Evolutionary conservation across 495 filamentous ascomycete species (phyloP).

Genomic region (Cairneyella variabilis): DNA sequence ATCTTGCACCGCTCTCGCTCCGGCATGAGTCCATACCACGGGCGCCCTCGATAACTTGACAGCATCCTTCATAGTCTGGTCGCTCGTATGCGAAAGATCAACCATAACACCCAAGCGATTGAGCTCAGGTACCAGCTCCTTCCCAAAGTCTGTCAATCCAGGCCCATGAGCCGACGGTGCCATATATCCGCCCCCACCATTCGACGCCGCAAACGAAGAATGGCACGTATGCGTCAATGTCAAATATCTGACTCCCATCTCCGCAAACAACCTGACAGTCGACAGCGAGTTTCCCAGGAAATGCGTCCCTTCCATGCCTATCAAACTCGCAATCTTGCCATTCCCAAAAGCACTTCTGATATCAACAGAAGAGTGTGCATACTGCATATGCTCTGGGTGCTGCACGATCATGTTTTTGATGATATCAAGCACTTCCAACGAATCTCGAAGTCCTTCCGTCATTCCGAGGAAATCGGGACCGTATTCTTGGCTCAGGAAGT

Average conservation of each 20-base stretch:
- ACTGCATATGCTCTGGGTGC: too few relatives aligned
- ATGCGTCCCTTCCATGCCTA: slow-evolving; percentile 9
- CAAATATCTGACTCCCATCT: slow-evolving; percentile 9
- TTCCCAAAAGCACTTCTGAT: slow-evolving; percentile 3
- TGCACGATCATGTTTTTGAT: too few relatives aligned
- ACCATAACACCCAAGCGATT: slow-evolving; percentile 8
- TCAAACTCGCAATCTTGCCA: slow-evolving; percentile 9
- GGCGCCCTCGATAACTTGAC: slow-evolving; percentile 46
- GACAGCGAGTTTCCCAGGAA: slow-evolving; percentile 1
- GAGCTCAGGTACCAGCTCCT: slow-evolving; percentile 7
- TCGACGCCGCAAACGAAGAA: slow-evolving; percentile 7
- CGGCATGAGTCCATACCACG: slow-evolving; percentile 56
- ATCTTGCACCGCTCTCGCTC: slow-evolving; percentile 47
- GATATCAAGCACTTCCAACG: too few relatives aligned
- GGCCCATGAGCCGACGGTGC: too few relatives aligned
- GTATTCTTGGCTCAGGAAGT: too few relatives aligned
- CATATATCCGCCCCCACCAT: not conserved
- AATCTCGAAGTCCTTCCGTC: too few relatives aligned
- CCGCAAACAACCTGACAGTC: not conserved
- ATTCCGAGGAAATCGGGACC: too few relatives aligned
- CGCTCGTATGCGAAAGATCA: slow-evolving; percentile 5
- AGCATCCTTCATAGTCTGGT: slow-evolving; percentile 35
- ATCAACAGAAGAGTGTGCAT: too few relatives aligned
- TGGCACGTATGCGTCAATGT: slow-evolving; percentile 14
- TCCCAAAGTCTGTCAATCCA: slow-evolving; percentile 7